A percentile compares a stretch with the other conserved stretches of the same genome.
Conservation (phyloP, 345 rosid genomes). For the Salix udensis region DNA sequence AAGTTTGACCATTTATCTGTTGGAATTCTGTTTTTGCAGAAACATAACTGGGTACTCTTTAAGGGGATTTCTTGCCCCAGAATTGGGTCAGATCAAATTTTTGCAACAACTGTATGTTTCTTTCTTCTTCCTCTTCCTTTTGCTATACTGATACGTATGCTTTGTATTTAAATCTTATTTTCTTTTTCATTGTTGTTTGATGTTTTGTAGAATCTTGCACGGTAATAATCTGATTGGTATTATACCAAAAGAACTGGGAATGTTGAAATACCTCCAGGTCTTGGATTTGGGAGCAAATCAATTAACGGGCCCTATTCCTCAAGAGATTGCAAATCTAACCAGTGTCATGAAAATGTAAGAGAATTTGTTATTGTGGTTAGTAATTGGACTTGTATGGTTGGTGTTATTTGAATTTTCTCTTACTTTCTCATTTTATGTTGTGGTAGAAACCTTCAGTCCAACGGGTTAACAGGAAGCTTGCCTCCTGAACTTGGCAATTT, state of each 20-base stretch:
- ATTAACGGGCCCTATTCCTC: constrained; percentile 75
- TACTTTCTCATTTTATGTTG: constrained; percentile 9
- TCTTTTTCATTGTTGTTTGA: background rate
- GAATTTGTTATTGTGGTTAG: background rate
- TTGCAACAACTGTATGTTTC: constrained; percentile 69
- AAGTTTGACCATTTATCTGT: constrained; percentile 9
- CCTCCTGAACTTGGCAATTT: constrained; percentile 79
- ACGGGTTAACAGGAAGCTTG: constrained; percentile 77
- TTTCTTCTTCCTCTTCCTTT: background rate
- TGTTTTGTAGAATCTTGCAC: constrained; percentile 60
- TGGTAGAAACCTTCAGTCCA: constrained; percentile 87
- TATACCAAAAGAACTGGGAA: constrained; percentile 85
- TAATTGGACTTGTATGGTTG: constrained; percentile 5
- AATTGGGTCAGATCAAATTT: constrained; percentile 61
- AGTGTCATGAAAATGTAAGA: constrained; percentile 54
- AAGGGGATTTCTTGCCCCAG: constrained; percentile 84
- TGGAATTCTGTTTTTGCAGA: constrained; percentile 41
- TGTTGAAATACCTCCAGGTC: constrained; percentile 61
- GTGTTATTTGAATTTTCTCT: constrained; percentile 1
- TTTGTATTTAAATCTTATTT: constrained; percentile 8
- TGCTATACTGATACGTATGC: background rate
- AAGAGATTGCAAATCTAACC: constrained; percentile 68
- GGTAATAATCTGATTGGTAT: constrained; percentile 66
- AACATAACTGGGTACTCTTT: constrained; percentile 65
- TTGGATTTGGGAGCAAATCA: constrained; percentile 93